Evolutionary conservation across 1,284 basidiomycete species (phyloP).

Genomic region (Ganoderma leucocontextum): DNA sequence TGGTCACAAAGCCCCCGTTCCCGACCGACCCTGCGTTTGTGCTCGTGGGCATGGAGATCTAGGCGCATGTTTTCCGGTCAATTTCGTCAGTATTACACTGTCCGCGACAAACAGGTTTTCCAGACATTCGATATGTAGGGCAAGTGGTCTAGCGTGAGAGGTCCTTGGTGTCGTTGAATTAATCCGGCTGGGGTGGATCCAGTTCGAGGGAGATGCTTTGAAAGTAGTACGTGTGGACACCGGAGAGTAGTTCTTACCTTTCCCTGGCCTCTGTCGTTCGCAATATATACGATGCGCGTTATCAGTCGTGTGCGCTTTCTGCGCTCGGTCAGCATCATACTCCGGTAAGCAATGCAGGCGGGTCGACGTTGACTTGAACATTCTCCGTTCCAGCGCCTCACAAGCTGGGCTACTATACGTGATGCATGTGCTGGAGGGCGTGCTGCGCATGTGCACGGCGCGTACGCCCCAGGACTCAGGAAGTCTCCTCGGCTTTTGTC

Average conservation of each 20-base stretch:
- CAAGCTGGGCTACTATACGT: background rate
- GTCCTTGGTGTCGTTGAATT: slow-evolving; percentile 20
- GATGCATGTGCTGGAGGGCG: background rate
- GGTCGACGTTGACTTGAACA: background rate
- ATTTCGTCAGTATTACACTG: background rate
- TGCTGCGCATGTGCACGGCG: background rate
- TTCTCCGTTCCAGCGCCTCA: background rate
- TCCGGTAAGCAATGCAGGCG: background rate
- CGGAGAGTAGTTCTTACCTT: slow-evolving; percentile 18
- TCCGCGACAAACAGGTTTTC: background rate
- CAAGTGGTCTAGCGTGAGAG: slow-evolving; percentile 13
- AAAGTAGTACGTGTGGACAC: slow-evolving; percentile 10
- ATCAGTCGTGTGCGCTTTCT: background rate
- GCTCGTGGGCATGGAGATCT: slow-evolving; percentile 82
- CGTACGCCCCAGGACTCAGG: no score
- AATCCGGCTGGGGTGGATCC: slow-evolving; percentile 7
- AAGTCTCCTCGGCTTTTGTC: background rate
- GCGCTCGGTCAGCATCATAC: no score
- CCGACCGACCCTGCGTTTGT: slow-evolving; percentile 74
- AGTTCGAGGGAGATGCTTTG: slow-evolving; percentile 2
- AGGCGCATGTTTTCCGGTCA: slow-evolving; percentile 17
- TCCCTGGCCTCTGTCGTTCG: background rate
- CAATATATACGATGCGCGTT: slow-evolving; percentile 1
- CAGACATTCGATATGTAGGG: slow-evolving; percentile 7
- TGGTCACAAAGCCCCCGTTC: slow-evolving; percentile 80